A percentile compares a stretch with the other conserved stretches of the same genome.
phyloP scores from a whole-genome alignment of 768 basidiomycete species.

The Tephrocybe sp. region DNA sequence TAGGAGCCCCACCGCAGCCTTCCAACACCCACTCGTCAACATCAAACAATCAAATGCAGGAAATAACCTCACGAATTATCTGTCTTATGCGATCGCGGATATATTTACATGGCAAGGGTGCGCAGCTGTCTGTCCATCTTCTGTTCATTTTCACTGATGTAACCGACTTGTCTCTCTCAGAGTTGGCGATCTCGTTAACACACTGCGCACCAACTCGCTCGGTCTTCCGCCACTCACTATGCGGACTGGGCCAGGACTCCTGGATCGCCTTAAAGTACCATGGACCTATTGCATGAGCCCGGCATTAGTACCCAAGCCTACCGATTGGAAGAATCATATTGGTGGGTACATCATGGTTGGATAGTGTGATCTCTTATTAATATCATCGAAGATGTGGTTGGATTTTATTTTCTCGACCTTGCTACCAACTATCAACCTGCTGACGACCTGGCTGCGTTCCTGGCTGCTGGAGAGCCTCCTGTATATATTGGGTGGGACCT shows the following conservation, averaged over 20 bases:
- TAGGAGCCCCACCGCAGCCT: conserved; percentile 50
- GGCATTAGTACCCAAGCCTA: conserved; percentile 54
- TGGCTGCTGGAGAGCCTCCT: conserved; percentile 47
- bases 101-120: conserved; percentile 61
- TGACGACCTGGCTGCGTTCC: conserved; percentile 44
- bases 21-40: conserved; percentile 64
- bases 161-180: too few relatives aligned
- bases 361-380: too few relatives aligned
- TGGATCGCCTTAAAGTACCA: conserved; percentile 53
- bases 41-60: conserved; percentile 54
- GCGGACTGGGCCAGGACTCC: conserved; percentile 47
- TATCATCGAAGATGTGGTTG: conserved; percentile 47
- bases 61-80: conserved; percentile 51
- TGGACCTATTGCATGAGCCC: conserved; percentile 66
- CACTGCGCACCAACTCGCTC: conserved; percentile 47
- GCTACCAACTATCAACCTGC: conserved; percentile 46
- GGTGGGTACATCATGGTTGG: conserved; percentile 34
- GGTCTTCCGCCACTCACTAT: conserved; percentile 46
- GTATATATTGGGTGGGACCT: conserved; percentile 54
- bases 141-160: too few relatives aligned
- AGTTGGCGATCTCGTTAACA: conserved; percentile 58
- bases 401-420: conserved; percentile 61
- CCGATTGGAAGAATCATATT: conserved; percentile 62
- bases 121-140: too few relatives aligned
- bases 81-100: conserved; percentile 58